Evolutionary conservation across 208 protist genomes (phyloP).

Genomic region (Wallacemonas sp.): DNA sequence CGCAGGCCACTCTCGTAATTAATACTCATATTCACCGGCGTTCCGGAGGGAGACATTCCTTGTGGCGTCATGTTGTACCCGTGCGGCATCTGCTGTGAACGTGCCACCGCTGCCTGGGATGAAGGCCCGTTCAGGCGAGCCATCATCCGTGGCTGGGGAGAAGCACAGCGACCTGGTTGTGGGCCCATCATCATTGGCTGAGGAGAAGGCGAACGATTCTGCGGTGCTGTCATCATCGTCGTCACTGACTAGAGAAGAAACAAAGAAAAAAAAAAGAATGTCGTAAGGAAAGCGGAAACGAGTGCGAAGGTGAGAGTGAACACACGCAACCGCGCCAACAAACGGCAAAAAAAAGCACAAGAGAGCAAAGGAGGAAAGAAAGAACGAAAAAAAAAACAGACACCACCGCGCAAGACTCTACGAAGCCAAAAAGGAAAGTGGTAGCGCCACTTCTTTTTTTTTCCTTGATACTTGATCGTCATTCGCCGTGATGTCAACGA

Average conservation of each 20-base stretch:
- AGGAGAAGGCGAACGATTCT: background rate
- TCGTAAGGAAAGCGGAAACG: background rate
- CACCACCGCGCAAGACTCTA: no score
- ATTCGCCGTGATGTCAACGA: no score
- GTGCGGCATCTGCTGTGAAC: background rate
- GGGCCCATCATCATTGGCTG: conserved; percentile 5
- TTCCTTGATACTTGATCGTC: no score
- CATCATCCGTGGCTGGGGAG: background rate
- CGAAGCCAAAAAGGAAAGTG: no score
- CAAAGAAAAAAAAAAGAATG: background rate
- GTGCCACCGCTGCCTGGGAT: background rate
- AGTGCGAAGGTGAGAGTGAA: background rate
- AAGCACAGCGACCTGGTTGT: background rate
- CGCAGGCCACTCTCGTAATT: no score
- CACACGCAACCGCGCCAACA: background rate
- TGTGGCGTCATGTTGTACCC: background rate
- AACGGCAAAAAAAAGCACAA: background rate
- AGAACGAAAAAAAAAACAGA: no score
- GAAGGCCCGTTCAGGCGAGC: background rate
- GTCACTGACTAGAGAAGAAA: background rate
- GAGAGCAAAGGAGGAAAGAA: background rate
- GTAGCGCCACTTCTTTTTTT: no score
- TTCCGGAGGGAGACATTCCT: no score
- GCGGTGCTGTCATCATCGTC: background rate
- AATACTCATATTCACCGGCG: conserved; percentile 6